phyloP scores from a whole-genome alignment of 176 grass and related monocot genomes.

The Secale cereale region DNA sequence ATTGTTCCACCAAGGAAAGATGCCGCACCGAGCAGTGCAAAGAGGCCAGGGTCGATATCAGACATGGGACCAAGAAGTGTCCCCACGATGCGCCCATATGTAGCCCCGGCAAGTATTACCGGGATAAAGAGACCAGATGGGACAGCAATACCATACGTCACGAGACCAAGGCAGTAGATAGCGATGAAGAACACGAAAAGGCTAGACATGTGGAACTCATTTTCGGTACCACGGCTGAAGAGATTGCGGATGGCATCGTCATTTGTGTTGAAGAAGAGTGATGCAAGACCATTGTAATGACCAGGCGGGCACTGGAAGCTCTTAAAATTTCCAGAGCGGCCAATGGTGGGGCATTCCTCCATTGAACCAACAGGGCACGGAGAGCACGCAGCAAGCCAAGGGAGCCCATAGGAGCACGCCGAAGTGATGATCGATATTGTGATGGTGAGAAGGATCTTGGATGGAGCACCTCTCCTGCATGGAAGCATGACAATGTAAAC shows the following conservation, averaged over 20 bases:
- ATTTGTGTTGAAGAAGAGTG: constrained; percentile 94
- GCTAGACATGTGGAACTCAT: constrained; percentile 68
- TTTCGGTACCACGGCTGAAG: constrained; percentile 69
- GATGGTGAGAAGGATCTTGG: constrained; percentile 79
- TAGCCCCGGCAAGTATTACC: constrained; percentile 80
- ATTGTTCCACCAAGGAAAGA: constrained; percentile 92
- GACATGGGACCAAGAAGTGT: constrained; percentile 66
- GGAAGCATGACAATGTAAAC: constrained; percentile 14
- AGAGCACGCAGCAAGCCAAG: constrained; percentile 73
- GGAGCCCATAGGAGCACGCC: constrained; percentile 80
- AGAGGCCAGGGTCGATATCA: constrained; percentile 77
- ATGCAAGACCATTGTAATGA: constrained; percentile 90
- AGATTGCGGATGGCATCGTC: constrained; percentile 94
- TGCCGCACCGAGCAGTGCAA: constrained; percentile 78
- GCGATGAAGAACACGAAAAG: constrained; percentile 78
- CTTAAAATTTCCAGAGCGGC: constrained; percentile 85
- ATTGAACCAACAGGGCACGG: constrained; percentile 45
- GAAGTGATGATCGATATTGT: constrained; percentile 79
- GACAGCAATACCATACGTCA: constrained; percentile 85
- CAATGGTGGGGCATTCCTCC: constrained; percentile 78
- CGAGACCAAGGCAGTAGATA: constrained; percentile 72
- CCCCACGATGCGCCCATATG: constrained; percentile 73
- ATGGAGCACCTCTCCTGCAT: constrained; percentile 84
- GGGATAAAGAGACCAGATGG: constrained; percentile 97
- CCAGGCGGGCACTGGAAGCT: constrained; percentile 83